These are phyloP conservation scores for Skeletonema tropicum DNA, from an alignment of 108 stramenopile species.

Conservation along the genomic window DNA sequence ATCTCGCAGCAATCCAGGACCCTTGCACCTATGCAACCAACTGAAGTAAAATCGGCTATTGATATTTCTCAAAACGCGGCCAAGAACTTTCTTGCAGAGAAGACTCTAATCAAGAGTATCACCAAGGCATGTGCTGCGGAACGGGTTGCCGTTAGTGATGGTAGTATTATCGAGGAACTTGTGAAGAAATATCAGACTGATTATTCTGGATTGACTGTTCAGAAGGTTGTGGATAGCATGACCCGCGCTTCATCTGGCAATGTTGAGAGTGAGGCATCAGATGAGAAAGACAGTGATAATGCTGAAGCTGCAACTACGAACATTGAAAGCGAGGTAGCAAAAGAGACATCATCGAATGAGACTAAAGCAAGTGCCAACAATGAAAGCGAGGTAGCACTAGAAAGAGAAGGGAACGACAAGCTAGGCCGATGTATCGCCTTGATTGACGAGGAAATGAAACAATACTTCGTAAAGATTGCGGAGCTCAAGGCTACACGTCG, in stretches of 20 bases:
- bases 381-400: background rate
- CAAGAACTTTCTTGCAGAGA: constrained; percentile 13
- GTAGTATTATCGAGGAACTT: constrained; percentile 6
- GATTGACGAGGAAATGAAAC: constrained; percentile 21
- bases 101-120: constrained; percentile 16
- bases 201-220: constrained; percentile 8
- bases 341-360: too few species aligned
- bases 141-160: background rate
- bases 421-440: constrained; percentile 1
- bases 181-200: constrained; percentile 14
- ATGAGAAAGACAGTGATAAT: background rate
- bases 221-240: constrained; percentile 11
- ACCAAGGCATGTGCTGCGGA: constrained; percentile 13
- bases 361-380: background rate
- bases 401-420: background rate
- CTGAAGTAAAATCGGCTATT: background rate
- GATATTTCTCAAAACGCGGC: background rate
- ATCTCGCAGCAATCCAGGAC: background rate
- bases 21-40: background rate
- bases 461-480: constrained; percentile 14
- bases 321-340: background rate
- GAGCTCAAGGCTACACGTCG: constrained; percentile 12
- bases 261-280: background rate
- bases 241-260: background rate
- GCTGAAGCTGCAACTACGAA: background rate